A percentile compares a stretch with the other conserved stretches of the same genome.
These are phyloP conservation scores for Alternaria arbusti DNA, from an alignment of 2,329 filamentous ascomycete species.

Conservation along the genomic window DNA sequence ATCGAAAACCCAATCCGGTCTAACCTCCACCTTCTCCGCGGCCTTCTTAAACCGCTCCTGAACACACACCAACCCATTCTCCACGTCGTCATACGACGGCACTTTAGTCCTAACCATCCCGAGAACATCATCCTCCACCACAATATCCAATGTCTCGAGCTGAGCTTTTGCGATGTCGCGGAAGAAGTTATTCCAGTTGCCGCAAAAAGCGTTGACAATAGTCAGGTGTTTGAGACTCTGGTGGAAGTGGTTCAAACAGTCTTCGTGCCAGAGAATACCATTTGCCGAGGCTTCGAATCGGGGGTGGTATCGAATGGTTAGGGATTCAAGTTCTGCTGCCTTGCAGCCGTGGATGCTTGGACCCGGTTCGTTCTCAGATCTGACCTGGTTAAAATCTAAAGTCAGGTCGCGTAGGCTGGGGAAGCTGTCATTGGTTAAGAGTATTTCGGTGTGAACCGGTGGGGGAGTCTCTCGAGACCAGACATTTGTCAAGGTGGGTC, in stretches of 20 bases:
- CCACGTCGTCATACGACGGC: neutral
- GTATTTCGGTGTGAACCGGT: neutral
- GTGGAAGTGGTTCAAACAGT: neutral
- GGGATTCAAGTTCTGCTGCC: neutral
- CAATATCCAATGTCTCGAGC: neutral
- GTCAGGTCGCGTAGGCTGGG: neutral
- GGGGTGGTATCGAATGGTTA: neutral
- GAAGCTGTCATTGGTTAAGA: neutral
- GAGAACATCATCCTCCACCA: neutral
- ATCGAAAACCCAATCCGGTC: neutral
- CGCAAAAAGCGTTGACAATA: neutral
- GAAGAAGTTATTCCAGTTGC: neutral
- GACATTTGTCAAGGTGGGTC: neutral
- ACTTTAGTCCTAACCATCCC: neutral
- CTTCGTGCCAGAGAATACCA: neutral
- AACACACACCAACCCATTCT: neutral
- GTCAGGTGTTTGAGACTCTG: neutral
- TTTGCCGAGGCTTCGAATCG: neutral
- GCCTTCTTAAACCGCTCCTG: neutral
- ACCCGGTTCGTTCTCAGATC: neutral
- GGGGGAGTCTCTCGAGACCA: too few species aligned
- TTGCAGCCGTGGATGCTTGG: neutral
- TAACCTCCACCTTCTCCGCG: neutral
- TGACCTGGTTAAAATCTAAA: neutral
- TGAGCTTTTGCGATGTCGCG: neutral